These are phyloP conservation scores for Amauroascus verrucosus DNA, from an alignment of 2,329 filamentous ascomycete species.

Conservation along the genomic window DNA sequence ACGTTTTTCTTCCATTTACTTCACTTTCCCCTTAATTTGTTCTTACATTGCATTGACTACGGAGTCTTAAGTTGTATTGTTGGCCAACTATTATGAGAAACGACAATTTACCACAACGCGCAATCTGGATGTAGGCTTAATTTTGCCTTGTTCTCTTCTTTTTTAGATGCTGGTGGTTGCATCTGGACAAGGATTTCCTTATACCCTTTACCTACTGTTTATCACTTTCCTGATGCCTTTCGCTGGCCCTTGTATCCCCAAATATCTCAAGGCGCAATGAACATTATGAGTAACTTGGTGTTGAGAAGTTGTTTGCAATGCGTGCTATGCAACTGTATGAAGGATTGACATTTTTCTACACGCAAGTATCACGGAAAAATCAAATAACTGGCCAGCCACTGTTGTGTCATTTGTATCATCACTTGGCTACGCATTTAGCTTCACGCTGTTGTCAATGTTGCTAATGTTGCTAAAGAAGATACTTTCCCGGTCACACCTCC, in stretches of 20 bases:
- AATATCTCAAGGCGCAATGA: neutral
- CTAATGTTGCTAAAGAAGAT: no score
- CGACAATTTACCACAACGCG: slow-evolving; percentile 3
- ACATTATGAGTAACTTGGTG: no score
- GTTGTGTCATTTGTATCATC: no score
- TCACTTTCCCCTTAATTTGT: neutral
- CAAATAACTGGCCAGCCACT: no score
- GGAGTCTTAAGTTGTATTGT: neutral
- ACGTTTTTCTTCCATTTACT: neutral
- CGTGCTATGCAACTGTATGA: neutral
- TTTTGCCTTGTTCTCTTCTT: neutral
- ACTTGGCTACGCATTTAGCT: no score
- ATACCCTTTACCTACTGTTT: neutral
- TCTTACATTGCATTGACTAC: neutral
- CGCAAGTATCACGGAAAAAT: neutral
- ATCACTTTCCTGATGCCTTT: neutral
- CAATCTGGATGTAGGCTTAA: neutral
- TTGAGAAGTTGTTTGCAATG: no score
- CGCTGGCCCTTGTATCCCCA: neutral
- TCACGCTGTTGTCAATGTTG: no score
- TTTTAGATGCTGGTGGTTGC: neutral
- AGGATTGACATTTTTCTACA: neutral
- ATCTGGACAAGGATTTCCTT: neutral
- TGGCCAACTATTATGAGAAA: slow-evolving; percentile 8
- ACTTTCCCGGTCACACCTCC: no score